Evolutionary conservation across 805 yeast species (phyloP), one percentile per base, ranked within the genome.

Genomic region (Pichia scutulata): DNA sequence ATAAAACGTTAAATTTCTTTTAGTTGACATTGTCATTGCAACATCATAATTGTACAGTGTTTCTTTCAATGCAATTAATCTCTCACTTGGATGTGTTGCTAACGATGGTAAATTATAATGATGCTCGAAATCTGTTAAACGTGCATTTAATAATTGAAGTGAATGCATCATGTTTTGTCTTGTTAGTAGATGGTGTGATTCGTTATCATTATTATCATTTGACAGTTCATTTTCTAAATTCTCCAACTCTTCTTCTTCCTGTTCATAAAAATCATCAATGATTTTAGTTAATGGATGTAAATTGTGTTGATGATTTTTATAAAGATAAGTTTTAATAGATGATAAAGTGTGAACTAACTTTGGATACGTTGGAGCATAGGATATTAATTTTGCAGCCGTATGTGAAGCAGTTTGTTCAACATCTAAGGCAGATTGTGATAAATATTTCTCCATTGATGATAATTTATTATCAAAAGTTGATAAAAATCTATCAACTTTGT

Each of bases 1-100:
- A 62, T 86, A 88, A 65, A 84, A 87, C 57, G 88, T 89, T 41
- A 92, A 68, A 50, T 81, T 75, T 43, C 83, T 52, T 4, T 64
- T 52, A 12, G 60, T 44, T 4, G 83, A 82, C 12, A 70, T 61
- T 7, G 62, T 58, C 7, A 69, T 56, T 1, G 84, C 83, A 23
- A 61, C 62, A 25, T 74, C 76, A 55, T 75, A 76, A 58, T 77
- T 74, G 58, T 72, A 74, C 41, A 72, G 65, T 26, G 72, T 69
- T 21, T 71, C 65, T 28, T 65, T 60, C 19, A 68, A 51, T 23
- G 57, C 56, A 39, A 60, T 54, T 39, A 66, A 52, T 30, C 64
- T 57, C 41, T 61, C 65, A 30, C 57, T 57, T 16, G 65, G 66
- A 39, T 57, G 55, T 33, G 56, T 59, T 39, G 57, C 51, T 39